These are phyloP conservation scores for Amanita molliuscula DNA, from an alignment of 768 basidiomycete species.

Conservation along the genomic window DNA sequence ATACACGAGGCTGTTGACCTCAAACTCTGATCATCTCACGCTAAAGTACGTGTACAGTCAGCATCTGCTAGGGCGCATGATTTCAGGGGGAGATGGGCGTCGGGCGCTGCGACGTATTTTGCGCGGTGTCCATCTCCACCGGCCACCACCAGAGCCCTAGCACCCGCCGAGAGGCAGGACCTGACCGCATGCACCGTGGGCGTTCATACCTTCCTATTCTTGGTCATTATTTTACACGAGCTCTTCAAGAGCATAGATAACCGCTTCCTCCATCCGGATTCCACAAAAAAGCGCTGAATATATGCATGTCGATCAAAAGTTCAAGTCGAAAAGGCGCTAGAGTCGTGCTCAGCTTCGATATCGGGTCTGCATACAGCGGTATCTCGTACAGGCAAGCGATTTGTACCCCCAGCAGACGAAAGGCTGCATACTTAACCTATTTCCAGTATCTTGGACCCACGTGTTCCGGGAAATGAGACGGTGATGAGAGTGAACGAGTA, in stretches of 20 bases:
- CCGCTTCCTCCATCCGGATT: background rate
- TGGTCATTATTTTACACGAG: background rate
- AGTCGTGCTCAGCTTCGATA: constrained; percentile 30
- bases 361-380: constrained; percentile 33
- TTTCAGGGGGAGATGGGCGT: too few species aligned
- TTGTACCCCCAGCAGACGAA: constrained; percentile 1
- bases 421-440: background rate
- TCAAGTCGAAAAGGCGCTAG: constrained; percentile 15
- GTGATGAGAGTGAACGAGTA: constrained; percentile 6
- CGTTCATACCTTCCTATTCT: background rate
- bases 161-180: too few species aligned
- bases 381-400: constrained; percentile 27
- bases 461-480: background rate
- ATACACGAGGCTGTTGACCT: background rate
- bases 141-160: too few species aligned
- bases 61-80: too few species aligned
- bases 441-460: constrained; percentile 28
- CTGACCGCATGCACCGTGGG: too few species aligned
- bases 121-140: too few species aligned
- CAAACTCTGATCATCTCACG: background rate
- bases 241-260: background rate
- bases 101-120: too few species aligned
- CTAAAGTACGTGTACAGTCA: too few species aligned
- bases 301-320: constrained; percentile 11
- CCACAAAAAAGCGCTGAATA: background rate